Base-by-base conservation (phyloP, 768 basidiomycete species). In the Russula dissimulans region DNA sequence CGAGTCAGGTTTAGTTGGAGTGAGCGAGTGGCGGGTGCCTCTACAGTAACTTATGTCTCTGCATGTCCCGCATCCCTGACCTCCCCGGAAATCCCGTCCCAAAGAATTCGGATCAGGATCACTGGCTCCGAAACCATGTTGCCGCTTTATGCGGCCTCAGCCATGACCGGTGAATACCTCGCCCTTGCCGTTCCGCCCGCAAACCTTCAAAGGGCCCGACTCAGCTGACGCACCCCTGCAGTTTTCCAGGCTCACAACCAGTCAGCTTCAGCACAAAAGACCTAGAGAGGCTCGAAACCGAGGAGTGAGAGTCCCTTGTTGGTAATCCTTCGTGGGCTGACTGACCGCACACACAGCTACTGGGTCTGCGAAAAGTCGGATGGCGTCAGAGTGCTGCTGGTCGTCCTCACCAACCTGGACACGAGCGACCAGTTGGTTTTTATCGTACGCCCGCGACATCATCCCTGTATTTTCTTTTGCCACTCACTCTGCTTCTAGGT, bases 341-440 rank as follows among this genome's bases (percentile, higher is more conserved):
- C 39, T n/a, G 26, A 42, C 31, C 11, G 52, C 10, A 48, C 44
- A 17, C 44, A 8, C 69, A 97, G 95, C 70, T 99, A 89, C 73
- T 99, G 95, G 95, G 97, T 99, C 45, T 97, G 94, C 75, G 97
- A 99, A 77, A 98, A 98, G 77, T 95, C 92, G 12, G 97, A 98
- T 69, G 97, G 97, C 12, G 71, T 99, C 54, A 84, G 97, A 39
- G 90, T 98, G 43, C 77, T 99, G 32, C 81, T 98, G 54, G 75
- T 95, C 60, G 80, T 98, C 52, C 76, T 80, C 71, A 80, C 86
- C 53, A 78, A 87, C 76, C 67, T 73, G 50, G 65, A 72, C 38
- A 66, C 79, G 54, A 75, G 76, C 65, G 77, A 73, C 51, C 87
- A 89, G 71, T 71, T 70, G 43, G 82, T 88, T 3, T 97, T 83